Percentiles rank a stretch among this genome's conserved stretches.
Evolutionary conservation across 2,329 filamentous ascomycete genomes (phyloP).

Genomic region (Neocucurbitaria cava): DNA sequence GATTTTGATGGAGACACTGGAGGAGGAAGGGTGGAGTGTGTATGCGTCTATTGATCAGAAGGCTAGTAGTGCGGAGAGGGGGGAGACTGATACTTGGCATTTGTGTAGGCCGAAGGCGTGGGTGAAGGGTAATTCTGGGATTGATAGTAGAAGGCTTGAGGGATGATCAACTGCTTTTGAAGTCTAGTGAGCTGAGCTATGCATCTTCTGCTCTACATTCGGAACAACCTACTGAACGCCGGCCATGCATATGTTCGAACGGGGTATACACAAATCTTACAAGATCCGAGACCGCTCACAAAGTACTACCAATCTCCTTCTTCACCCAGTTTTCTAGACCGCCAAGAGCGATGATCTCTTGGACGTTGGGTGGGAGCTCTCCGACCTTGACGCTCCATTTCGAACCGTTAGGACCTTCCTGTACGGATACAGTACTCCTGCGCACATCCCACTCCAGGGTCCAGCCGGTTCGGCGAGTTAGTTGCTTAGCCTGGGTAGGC

Average conservation of each 20-base stretch:
- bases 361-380: conserved; percentile 83
- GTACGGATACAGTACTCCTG: conserved; percentile 72
- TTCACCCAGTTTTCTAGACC: conserved; percentile 86
- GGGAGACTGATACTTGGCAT: conserved; percentile 36
- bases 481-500: conserved; percentile 58
- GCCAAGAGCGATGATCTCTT: conserved; percentile 66
- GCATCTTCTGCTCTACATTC: background rate
- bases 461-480: conserved; percentile 82
- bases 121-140: conserved; percentile 15
- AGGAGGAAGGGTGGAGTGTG: conserved; percentile 48
- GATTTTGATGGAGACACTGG: conserved; percentile 44
- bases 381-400: conserved; percentile 83
- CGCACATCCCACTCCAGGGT: conserved; percentile 81
- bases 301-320: conserved; percentile 63
- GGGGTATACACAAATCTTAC: conserved; percentile 25
- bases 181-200: background rate
- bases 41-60: conserved; percentile 51
- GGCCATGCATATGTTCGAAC: conserved; percentile 18
- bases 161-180: background rate
- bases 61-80: conserved; percentile 18
- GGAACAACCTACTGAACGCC: conserved; percentile 9
- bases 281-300: conserved; percentile 11
- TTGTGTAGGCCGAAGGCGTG: conserved; percentile 29
- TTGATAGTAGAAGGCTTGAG: background rate
- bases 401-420: conserved; percentile 70